phyloP scores from a whole-genome alignment of 257 asterid genomes.

The Solanum gandarillasii region DNA sequence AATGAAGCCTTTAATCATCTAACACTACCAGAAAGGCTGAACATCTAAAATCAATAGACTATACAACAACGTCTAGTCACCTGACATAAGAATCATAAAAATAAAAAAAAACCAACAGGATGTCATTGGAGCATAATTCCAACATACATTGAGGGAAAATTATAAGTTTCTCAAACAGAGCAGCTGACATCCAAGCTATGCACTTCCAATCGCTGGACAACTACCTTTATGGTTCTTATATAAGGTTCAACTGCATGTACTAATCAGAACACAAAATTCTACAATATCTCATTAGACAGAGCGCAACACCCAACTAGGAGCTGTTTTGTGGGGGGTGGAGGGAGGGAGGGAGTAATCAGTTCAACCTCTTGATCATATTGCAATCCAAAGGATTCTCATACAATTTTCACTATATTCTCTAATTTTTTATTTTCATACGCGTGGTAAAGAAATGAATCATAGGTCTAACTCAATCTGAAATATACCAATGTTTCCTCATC shows the following conservation, averaged over 20 bases:
- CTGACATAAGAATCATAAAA: neutral
- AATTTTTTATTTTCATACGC: neutral
- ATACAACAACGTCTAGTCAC: neutral
- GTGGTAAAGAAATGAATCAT: neutral
- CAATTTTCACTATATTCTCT: neutral
- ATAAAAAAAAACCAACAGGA: neutral
- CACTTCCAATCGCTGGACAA: neutral
- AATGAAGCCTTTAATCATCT: neutral
- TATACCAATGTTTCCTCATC: neutral
- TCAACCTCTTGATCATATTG: neutral
- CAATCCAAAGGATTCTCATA: neutral
- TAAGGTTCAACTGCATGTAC: neutral
- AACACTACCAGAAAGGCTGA: neutral
- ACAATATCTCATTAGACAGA: neutral
- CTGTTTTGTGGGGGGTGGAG: neutral
- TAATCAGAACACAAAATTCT: neutral
- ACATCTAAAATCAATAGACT: neutral
- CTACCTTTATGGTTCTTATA: neutral
- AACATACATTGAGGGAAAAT: neutral
- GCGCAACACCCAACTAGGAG: neutral
- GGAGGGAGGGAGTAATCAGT: neutral
- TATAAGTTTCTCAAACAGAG: neutral
- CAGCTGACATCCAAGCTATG: neutral
- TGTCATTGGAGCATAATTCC: neutral
- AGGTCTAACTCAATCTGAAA: neutral